Base-by-base conservation (phyloP, 1,284 basidiomycete genomes). In the Jaminaea rosea region DNA sequence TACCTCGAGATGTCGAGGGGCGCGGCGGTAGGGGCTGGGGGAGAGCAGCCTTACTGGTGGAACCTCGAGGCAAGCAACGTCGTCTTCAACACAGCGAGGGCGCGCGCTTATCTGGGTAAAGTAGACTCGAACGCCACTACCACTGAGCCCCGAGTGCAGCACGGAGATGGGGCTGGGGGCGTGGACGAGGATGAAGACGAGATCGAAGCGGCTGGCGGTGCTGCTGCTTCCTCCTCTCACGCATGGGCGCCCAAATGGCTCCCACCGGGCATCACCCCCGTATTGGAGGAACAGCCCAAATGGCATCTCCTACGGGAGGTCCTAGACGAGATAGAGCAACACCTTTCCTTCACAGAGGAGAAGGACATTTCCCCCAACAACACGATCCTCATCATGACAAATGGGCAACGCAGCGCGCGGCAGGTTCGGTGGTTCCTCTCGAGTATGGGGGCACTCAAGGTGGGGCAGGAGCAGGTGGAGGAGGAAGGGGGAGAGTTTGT, bases 251-350 rank as follows among this genome's bases (percentile, higher is more conserved):
- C 45, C 15, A 34, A 13, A 23, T 88, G 88, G 83, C 65, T 91
- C 9, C 87, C 89, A 0, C 79, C 82, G 8, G 85, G 83, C 0
- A 84, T 94, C 68, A 83, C 88, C 36, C 87, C 88, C 0, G 82
- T 91, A 0, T 78, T 98, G 17, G 93, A 98, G 73, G 92, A 96
- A 71, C 80, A 88, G 34, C 93, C 93, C 0, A 99, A 99, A 71
- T 98, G 94, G 93, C 81, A 80, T 47, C 75, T 96, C 3, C 77
- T 99, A 3, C 82, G 84, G 0, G 87, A 91, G 11, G 81, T 94
- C 0, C 73, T 99, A 45, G 81, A 89, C 57, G 94, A 99, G 76
- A 86, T 92, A 4, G 94, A 98, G 74, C 84, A 85, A 56, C 87
- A 91, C 62, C 87, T 91, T 47, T 63, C 81, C 45, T 42, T 15